Conservation (phyloP, 2,329 filamentous ascomycete species). For the Hypoxylon sp. region DNA sequence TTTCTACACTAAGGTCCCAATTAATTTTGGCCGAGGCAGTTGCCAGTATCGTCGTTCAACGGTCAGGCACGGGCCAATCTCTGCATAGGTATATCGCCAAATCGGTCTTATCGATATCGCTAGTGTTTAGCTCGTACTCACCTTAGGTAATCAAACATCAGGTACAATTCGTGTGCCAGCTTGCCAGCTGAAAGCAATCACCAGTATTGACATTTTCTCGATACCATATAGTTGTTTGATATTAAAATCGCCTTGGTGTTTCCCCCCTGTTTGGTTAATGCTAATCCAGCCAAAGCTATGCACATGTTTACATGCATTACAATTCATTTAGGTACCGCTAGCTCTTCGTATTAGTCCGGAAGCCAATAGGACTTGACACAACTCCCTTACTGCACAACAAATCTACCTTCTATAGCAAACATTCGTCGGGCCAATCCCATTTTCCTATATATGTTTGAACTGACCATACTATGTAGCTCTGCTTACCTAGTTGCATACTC, state of each 20-base stretch:
- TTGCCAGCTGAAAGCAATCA: neutral
- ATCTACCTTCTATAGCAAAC: neutral
- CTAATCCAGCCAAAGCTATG: neutral
- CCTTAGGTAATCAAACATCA: neutral
- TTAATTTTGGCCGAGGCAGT: conserved; percentile 40
- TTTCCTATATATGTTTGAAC: neutral
- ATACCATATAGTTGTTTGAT: neutral
- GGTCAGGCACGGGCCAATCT: conserved; percentile 19
- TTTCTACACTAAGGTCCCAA: conserved; percentile 5
- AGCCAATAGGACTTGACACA: neutral
- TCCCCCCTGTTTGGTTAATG: neutral
- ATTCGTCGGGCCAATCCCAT: neutral
- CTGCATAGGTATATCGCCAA: neutral
- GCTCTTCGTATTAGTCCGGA: neutral
- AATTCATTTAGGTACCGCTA: neutral
- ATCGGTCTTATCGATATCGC: conserved; percentile 12
- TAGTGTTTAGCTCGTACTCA: conserved; percentile 1
- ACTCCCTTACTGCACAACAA: neutral
- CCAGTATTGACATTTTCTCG: neutral
- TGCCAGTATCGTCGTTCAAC: conserved; percentile 11
- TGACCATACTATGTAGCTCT: neutral
- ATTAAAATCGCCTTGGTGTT: neutral
- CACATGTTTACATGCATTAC: neutral
- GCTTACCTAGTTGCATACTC: neutral
- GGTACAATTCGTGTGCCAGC: neutral